Percentiles rank a stretch among this genome's conserved stretches.
Conservation (phyloP, 805 yeast species). For the Zygoascus bituminiphila region DNA sequence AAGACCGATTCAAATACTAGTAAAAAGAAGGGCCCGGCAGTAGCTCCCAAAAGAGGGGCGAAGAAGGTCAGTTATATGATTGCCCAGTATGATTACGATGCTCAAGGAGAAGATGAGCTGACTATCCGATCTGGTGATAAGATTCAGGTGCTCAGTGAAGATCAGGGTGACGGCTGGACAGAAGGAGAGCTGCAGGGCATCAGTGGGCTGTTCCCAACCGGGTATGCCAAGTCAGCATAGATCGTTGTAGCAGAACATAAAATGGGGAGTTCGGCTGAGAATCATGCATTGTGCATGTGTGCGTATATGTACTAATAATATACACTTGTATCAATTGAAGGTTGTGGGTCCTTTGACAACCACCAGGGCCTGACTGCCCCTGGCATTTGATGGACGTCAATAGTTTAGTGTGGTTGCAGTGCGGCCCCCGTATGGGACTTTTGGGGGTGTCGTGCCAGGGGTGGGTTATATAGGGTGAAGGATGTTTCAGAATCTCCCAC, state of each 20-base stretch:
- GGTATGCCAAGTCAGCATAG: conserved; percentile 51
- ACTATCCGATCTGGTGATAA: conserved; percentile 64
- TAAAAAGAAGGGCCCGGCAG: conserved; percentile 63
- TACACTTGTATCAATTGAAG: no score
- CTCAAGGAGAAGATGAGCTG: conserved; percentile 76
- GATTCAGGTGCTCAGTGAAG: conserved; percentile 53
- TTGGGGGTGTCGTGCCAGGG: no score
- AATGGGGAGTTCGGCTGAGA: no score
- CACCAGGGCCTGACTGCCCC: no score
- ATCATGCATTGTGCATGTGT: no score
- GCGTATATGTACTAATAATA: no score
- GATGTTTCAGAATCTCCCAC: background rate
- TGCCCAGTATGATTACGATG: conserved; percentile 67
- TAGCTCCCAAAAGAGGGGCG: conserved; percentile 70
- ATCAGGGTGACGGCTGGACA: conserved; percentile 89
- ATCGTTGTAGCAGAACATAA: no score
- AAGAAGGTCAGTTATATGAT: conserved; percentile 47
- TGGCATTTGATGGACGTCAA: no score
- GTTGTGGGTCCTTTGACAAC: no score
- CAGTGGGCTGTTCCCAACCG: conserved; percentile 69
- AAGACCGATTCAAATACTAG: conserved; percentile 9
- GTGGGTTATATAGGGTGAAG: no score
- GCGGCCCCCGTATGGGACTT: no score
- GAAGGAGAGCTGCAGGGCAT: conserved; percentile 69
- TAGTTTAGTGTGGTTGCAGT: no score